Evolutionary conservation across 2,329 filamentous ascomycete species (phyloP).

Genomic region (Phyllosticta citribraziliensis): DNA sequence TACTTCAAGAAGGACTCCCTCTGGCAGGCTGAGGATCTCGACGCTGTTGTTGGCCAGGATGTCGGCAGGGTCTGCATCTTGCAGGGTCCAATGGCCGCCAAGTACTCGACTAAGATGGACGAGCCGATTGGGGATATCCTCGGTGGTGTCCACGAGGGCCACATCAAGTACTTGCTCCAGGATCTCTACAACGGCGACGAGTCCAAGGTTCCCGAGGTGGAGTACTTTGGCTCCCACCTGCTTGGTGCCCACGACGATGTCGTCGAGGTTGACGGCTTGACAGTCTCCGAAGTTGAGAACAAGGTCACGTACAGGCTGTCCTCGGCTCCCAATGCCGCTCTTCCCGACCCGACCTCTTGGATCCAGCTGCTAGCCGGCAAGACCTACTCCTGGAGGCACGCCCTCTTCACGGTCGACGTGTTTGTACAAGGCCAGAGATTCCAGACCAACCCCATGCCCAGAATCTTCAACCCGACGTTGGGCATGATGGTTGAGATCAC

Average conservation of each 20-base stretch:
- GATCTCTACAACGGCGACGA: slow-evolving; percentile 73
- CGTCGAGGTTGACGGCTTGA: slow-evolving; percentile 72
- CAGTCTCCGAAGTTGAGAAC: slow-evolving; percentile 64
- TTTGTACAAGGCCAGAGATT: slow-evolving; percentile 94
- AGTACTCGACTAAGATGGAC: slow-evolving; percentile 80
- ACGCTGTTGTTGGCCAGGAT: slow-evolving; percentile 91
- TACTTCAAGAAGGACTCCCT: slow-evolving; percentile 99
- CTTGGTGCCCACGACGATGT: slow-evolving; percentile 58
- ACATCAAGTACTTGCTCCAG: slow-evolving; percentile 68
- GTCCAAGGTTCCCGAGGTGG: slow-evolving; percentile 67
- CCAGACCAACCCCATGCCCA: slow-evolving; percentile 89
- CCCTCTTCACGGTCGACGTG: slow-evolving; percentile 85
- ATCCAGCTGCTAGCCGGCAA: slow-evolving; percentile 77
- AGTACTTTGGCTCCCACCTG: slow-evolving; percentile 91
- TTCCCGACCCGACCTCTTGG: slow-evolving; percentile 79
- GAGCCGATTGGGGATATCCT: slow-evolving; percentile 94
- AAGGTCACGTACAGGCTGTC: slow-evolving; percentile 82
- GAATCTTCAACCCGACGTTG: slow-evolving; percentile 76
- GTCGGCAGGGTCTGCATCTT: slow-evolving; percentile 93
- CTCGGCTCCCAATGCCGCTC: slow-evolving; percentile 57
- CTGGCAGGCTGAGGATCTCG: slow-evolving; percentile 97
- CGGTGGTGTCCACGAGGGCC: slow-evolving; percentile 77
- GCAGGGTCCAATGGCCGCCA: slow-evolving; percentile 86
- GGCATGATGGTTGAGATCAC: slow-evolving; percentile 85
- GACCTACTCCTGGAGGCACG: slow-evolving; percentile 85